Conservation (phyloP, 192 early-diverging fungal species). For the Paraglomus brasilianum region DNA sequence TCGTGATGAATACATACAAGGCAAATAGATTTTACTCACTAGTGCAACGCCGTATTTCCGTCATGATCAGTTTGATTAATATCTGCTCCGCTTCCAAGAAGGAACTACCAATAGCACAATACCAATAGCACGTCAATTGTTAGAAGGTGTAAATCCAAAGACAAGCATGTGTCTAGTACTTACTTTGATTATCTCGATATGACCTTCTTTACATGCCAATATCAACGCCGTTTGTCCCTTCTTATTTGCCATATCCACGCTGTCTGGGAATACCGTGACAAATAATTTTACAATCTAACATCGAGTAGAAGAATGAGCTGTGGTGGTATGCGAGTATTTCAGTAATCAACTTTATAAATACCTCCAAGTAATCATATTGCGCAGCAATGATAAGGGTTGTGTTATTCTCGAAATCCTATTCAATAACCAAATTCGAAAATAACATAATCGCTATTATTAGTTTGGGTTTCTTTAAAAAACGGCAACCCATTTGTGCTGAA, state of each 20-base stretch:
- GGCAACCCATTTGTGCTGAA: no score
- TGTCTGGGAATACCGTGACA: conserved; percentile 1
- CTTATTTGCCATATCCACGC: conserved; percentile 25
- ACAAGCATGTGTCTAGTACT: background rate
- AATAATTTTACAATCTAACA: conserved; percentile 24
- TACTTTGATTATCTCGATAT: conserved; percentile 25
- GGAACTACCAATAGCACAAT: background rate
- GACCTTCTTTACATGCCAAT: conserved; percentile 8
- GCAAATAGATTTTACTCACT: conserved; percentile 1
- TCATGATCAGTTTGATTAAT: conserved; percentile 30
- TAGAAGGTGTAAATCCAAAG: background rate
- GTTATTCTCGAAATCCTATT: conserved; percentile 31
- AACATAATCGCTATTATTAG: no score
- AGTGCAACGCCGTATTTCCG: conserved; percentile 25
- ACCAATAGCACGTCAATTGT: background rate
- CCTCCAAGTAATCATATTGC: conserved; percentile 19
- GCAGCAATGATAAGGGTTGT: conserved; percentile 24
- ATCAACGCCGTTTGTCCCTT: conserved; percentile 31
- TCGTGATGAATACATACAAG: background rate
- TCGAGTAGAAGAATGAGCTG: background rate
- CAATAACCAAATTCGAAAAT: no score
- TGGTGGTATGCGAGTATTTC: background rate
- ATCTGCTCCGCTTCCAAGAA: conserved; percentile 16
- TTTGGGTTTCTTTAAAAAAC: no score
- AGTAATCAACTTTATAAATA: background rate